These are phyloP conservation scores for Pyrenopolyporus hunteri DNA, from an alignment of 495 filamentous ascomycete genomes.

Conservation along the genomic window DNA sequence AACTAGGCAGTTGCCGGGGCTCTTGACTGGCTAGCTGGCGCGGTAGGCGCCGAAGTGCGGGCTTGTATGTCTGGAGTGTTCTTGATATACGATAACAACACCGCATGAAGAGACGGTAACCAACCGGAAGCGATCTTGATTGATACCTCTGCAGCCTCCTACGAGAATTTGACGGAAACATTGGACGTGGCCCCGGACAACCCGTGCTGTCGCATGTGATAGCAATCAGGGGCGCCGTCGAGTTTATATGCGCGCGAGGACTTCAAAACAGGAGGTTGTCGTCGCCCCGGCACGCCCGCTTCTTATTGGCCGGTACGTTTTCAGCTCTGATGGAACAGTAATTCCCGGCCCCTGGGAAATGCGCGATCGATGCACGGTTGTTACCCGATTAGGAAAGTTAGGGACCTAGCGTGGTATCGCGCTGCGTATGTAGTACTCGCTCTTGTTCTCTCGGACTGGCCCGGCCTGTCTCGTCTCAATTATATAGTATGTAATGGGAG, in stretches of 20 bases:
- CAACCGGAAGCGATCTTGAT: too few relatives aligned
- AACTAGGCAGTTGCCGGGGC: too few relatives aligned
- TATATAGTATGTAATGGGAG: too few relatives aligned
- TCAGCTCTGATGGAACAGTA: background rate
- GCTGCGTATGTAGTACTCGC: background rate
- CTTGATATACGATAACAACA: too few relatives aligned
- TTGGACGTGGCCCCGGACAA: background rate
- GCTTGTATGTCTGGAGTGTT: too few relatives aligned
- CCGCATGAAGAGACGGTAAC: too few relatives aligned
- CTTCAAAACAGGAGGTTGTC: background rate
- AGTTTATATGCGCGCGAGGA: background rate
- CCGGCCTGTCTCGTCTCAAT: too few relatives aligned
- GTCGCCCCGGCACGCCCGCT: background rate
- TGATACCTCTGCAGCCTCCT: background rate
- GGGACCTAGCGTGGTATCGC: background rate
- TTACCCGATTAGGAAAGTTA: background rate
- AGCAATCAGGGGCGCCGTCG: background rate
- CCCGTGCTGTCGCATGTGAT: background rate
- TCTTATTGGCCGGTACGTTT: background rate
- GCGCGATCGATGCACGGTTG: background rate
- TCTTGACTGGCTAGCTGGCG: too few relatives aligned
- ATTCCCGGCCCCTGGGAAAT: background rate
- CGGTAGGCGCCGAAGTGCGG: too few relatives aligned
- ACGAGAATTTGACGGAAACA: background rate
- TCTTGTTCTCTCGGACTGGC: background rate